Percentiles rank a stretch among this genome's conserved stretches.
phyloP scores from a whole-genome alignment of 2,329 filamentous ascomycete species.

The Penicillium sp. region DNA sequence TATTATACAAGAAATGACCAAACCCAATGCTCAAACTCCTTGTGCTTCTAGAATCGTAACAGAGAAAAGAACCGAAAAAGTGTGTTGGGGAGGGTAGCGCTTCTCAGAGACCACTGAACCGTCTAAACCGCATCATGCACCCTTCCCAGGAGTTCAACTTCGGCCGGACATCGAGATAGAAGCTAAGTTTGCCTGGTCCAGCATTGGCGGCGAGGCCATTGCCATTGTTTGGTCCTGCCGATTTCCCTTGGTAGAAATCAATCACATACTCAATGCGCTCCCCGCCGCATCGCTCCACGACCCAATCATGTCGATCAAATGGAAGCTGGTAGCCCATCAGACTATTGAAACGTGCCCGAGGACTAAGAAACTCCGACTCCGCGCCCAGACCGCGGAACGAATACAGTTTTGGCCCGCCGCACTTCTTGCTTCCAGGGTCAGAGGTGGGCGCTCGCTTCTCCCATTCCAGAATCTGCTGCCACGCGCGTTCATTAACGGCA shows the following conservation, averaged over 20 bases:
- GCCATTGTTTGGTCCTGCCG: conserved; percentile 38
- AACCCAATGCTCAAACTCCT: conserved; percentile 32
- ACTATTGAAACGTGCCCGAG: conserved; percentile 80
- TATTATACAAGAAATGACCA: conserved; percentile 36
- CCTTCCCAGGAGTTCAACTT: conserved; percentile 69
- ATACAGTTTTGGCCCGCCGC: conserved; percentile 79
- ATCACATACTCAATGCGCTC: conserved; percentile 88
- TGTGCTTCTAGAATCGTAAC: conserved; percentile 32
- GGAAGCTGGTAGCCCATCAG: conserved; percentile 86
- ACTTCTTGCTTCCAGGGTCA: conserved; percentile 65
- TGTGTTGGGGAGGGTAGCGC: neutral
- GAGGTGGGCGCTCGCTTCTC: conserved; percentile 68
- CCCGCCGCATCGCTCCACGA: conserved; percentile 84
- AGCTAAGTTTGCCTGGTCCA: conserved; percentile 57
- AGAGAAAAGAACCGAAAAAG: conserved; percentile 5
- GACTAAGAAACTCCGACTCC: conserved; percentile 67
- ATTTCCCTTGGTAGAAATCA: conserved; percentile 88
- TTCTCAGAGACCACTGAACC: conserved; percentile 52
- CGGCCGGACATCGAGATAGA: conserved; percentile 68
- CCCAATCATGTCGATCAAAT: conserved; percentile 97
- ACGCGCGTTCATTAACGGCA: conserved; percentile 95
- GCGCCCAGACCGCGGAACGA: conserved; percentile 73
- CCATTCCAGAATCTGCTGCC: conserved; percentile 90
- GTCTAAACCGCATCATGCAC: conserved; percentile 59
- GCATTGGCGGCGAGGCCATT: conserved; percentile 37